These are phyloP conservation scores for Verruconis gallopava DNA, from an alignment of 2,329 filamentous ascomycete species.

Conservation along the genomic window DNA sequence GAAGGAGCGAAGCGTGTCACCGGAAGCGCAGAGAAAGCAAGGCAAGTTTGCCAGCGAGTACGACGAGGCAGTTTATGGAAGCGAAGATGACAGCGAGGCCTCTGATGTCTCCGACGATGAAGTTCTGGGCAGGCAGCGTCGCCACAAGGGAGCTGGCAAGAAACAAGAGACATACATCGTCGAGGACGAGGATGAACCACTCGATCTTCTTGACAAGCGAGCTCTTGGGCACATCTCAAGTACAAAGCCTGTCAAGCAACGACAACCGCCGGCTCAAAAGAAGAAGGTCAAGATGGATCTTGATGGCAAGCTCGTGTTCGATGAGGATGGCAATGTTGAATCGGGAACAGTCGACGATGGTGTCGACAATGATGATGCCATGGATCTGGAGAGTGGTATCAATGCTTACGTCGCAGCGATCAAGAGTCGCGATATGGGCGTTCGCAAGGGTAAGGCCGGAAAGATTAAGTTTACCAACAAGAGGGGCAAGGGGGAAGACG, in stretches of 20 bases:
- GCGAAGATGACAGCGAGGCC: constrained; percentile 40
- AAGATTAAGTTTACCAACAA: constrained; percentile 47
- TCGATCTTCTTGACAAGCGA: constrained; percentile 81
- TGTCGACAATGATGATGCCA: constrained; percentile 32
- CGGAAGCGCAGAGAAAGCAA: constrained; percentile 20
- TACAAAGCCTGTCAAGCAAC: constrained; percentile 61
- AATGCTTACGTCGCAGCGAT: constrained; percentile 51
- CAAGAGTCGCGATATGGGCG: constrained; percentile 44
- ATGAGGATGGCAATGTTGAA: constrained; percentile 30
- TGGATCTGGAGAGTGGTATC: constrained; percentile 38
- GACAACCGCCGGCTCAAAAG: constrained; percentile 34
- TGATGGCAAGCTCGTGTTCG: constrained; percentile 71
- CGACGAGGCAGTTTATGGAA: constrained; percentile 86
- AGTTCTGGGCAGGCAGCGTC: constrained; percentile 29
- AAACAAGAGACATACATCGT: constrained; percentile 66
- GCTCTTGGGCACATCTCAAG: constrained; percentile 88
- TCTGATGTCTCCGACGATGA: constrained; percentile 53
- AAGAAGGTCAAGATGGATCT: constrained; percentile 55
- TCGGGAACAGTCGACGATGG: constrained; percentile 34
- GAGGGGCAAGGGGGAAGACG: constrained; percentile 25
- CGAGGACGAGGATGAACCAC: constrained; percentile 86
- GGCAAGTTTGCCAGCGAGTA: constrained; percentile 80
- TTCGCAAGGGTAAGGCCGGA: constrained; percentile 42
- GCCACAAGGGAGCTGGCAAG: constrained; percentile 37
- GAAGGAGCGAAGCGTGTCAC: constrained; percentile 12